Conservation (phyloP, 2,329 filamentous ascomycete genomes). For the Neobulgaria alba region DNA sequence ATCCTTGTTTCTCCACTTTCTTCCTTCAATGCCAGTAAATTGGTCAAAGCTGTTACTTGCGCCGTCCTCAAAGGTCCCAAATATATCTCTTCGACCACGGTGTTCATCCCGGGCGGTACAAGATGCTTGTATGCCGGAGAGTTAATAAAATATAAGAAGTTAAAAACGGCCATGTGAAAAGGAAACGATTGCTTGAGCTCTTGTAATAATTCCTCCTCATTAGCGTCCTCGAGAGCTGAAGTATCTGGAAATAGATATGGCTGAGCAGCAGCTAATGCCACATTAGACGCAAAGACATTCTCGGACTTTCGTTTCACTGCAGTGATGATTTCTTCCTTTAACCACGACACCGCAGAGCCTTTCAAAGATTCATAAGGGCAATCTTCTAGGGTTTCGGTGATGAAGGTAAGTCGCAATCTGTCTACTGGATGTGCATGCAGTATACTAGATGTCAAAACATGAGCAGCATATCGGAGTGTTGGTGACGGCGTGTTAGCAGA, state of each 20-base stretch:
- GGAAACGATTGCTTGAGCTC: conserved; percentile 43
- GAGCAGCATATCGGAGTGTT: conserved; percentile 29
- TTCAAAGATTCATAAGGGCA: conserved; percentile 55
- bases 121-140: conserved; percentile 38
- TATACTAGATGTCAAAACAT: conserved; percentile 29
- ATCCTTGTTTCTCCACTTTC: conserved; percentile 7
- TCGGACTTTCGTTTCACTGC: conserved; percentile 25
- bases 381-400: conserved; percentile 57
- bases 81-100: conserved; percentile 50
- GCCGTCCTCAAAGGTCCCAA: conserved; percentile 43
- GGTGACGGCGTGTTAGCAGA: conserved; percentile 33
- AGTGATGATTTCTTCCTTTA: conserved; percentile 52
- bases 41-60: conserved; percentile 27
- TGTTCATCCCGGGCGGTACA: conserved; percentile 47
- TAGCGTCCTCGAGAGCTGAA: conserved; percentile 36
- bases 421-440: conserved; percentile 51
- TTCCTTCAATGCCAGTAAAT: conserved; percentile 4
- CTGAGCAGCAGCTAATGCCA: conserved; percentile 51
- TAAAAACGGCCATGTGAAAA: conserved; percentile 51
- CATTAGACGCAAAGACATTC: conserved; percentile 40
- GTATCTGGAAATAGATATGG: conserved; percentile 53
- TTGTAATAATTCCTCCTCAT: conserved; percentile 37
- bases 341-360: conserved; percentile 54
- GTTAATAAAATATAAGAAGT: conserved; percentile 51
- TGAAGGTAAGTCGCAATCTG: conserved; percentile 48